A percentile compares a stretch with the other conserved stretches of the same genome.
These are phyloP conservation scores for Fusarium cicatricum DNA, from an alignment of 2,329 filamentous ascomycete species.

Conservation along the genomic window DNA sequence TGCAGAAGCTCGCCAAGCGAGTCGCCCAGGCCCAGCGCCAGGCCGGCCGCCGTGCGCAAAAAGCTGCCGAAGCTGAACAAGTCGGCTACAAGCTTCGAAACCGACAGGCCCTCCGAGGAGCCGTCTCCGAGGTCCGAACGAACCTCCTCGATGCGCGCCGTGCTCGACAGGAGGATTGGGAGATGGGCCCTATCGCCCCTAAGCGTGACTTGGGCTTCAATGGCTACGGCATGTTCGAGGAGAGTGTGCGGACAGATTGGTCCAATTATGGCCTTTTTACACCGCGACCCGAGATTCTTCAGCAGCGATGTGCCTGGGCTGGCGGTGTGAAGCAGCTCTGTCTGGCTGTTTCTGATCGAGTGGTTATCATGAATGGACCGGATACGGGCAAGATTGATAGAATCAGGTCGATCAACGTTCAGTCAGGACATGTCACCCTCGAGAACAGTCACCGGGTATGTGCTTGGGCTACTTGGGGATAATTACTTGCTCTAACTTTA, in stretches of 20 bases:
- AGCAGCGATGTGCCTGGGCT: constrained; percentile 62
- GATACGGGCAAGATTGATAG: constrained; percentile 85
- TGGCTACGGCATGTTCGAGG: constrained; percentile 64
- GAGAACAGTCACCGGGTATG: constrained; percentile 71
- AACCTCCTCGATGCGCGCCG: constrained; percentile 53
- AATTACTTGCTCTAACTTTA: neutral
- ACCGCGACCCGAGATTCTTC: constrained; percentile 47
- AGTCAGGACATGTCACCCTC: constrained; percentile 67
- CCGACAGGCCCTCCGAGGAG: constrained; percentile 43
- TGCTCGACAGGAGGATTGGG: constrained; percentile 77
- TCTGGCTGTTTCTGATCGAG: constrained; percentile 75
- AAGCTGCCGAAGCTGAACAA: constrained; percentile 46
- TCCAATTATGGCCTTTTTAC: constrained; percentile 43
- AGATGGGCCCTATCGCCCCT: constrained; percentile 79
- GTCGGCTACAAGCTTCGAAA: constrained; percentile 43
- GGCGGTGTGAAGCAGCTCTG: constrained; percentile 65
- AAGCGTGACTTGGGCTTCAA: constrained; percentile 74
- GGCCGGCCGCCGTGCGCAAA: constrained; percentile 58
- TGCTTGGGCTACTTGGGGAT: neutral
- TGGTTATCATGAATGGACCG: constrained; percentile 79
- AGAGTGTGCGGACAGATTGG: constrained; percentile 50
- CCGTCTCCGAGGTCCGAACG: constrained; percentile 45
- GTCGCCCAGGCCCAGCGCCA: constrained; percentile 73
- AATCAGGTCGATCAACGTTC: constrained; percentile 65
- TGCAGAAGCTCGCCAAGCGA: constrained; percentile 77